Conservation (phyloP, 352 stramenopile species). For the Globisporangium apiculatum region DNA sequence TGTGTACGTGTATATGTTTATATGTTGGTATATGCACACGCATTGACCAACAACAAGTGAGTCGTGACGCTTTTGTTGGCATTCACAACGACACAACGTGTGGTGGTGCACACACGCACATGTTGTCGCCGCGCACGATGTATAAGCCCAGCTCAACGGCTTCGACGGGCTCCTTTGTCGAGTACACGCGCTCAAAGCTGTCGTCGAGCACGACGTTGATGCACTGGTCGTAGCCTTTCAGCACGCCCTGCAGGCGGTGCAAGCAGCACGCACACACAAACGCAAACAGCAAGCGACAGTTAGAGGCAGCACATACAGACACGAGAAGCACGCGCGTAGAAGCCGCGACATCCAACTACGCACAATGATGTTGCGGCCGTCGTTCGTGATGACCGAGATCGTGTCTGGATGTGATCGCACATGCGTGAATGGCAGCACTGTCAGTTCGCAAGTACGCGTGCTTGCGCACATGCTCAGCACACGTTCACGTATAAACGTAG, state of each 20-base stretch:
- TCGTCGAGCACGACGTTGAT: constrained; percentile 92
- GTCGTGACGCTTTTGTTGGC: neutral
- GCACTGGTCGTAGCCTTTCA: constrained; percentile 91
- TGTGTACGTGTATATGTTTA: neutral
- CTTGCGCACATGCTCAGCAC: neutral
- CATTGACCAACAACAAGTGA: neutral
- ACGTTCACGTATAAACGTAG: neutral
- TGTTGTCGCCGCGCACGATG: constrained; percentile 93
- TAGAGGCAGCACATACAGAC: neutral
- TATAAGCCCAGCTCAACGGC: constrained; percentile 89
- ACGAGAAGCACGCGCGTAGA: neutral
- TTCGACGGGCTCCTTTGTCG: constrained; percentile 84
- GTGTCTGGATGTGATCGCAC: constrained; percentile 37
- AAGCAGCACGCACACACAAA: constrained; percentile 1
- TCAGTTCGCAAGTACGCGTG: neutral
- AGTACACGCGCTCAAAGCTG: constrained; percentile 93
- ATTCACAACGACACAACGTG: neutral
- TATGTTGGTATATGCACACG: neutral
- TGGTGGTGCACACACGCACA: constrained; percentile 35
- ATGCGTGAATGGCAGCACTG: neutral
- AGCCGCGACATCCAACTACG: constrained; percentile 4
- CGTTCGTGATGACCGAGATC: constrained; percentile 92
- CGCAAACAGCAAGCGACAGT: neutral
- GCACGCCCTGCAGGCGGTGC: constrained; percentile 40
- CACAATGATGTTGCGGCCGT: constrained; percentile 93